These are phyloP conservation scores for Pythium chondricola DNA, from an alignment of 352 stramenopile species.

Conservation along the genomic window DNA sequence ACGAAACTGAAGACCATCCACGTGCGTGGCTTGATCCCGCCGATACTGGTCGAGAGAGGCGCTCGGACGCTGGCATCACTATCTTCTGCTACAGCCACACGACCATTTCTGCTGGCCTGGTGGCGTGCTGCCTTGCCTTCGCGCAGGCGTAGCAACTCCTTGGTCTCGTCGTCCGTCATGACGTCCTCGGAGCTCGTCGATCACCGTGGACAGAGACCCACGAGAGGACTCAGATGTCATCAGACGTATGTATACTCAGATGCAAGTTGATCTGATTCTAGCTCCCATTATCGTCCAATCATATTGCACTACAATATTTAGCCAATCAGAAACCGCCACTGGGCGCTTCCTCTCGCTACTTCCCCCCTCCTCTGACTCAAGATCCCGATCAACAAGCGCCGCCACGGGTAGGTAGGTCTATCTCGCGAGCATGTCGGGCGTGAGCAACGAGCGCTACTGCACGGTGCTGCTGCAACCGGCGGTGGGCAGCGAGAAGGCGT, in stretches of 20 bases:
- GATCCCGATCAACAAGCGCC: neutral
- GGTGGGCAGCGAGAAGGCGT: constrained; percentile 41
- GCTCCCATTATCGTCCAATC: neutral
- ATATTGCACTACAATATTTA: neutral
- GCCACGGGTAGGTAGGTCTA: too few species aligned
- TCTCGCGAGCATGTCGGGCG: too few species aligned
- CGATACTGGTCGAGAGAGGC: neutral
- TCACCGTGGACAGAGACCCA: neutral
- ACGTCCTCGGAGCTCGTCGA: neutral
- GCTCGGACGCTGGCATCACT: neutral
- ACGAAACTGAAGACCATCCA: constrained; percentile 81
- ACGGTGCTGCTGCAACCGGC: constrained; percentile 71
- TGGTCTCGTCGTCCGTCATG: constrained; percentile 43
- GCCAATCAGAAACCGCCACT: constrained; percentile 9
- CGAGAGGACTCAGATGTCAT: neutral
- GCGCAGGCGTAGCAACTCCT: constrained; percentile 54
- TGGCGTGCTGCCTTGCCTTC: constrained; percentile 16
- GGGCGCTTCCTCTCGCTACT: neutral
- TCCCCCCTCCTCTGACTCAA: neutral
- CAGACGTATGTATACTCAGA: neutral
- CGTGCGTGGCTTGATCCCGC: constrained; percentile 37
- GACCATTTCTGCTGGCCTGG: neutral
- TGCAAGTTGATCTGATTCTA: neutral
- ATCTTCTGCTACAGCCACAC: constrained; percentile 6
- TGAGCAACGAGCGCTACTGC: constrained; percentile 86